Base-by-base conservation (phyloP, 208 protist species). In the Wallacemonas sp. region DNA sequence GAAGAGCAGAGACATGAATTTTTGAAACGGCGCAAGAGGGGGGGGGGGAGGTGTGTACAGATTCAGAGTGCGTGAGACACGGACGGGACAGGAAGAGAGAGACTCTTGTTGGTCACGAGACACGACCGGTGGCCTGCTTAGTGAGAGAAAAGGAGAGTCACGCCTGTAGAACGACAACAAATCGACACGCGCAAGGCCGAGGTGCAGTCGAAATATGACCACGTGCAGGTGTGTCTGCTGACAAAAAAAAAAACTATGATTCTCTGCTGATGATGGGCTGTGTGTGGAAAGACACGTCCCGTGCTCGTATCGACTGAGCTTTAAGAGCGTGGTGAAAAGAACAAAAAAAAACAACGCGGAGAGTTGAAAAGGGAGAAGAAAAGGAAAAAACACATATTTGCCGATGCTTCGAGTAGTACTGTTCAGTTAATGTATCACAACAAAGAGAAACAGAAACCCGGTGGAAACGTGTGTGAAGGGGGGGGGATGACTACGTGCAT, bases 301-400 rank as follows among this genome's bases (percentile, higher is more conserved):
- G n/a, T n/a, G n/a, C n/a, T n/a, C n/a, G n/a, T n/a, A n/a, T n/a
- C n/a, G n/a, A n/a, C n/a, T n/a, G n/a, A 14, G 44, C 47, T 32
- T 24, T 36, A 68, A 33, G 48, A 61, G 16, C 24, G 21, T 60
- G 46, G 47, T 6, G 47, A 55, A 32, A 55, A 32, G 17, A 30
- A 30, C 3, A 32, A 32, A 6, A 26, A 32, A 16, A 26, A 55
- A 30, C 41, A n/a, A 5, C 19, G 47, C 19, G 30, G 26, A 32
- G 24, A 55, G 6, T 4, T 6, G 17, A 26, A 4, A n/a, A 33
- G 23, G 23, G 17, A 23, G 12, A 39, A 49, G 24, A 17, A 38
- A 23, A 39, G 24, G 58, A 16, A 55, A 32, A 55, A 55, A 55
- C 3, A 55, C 44, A 14, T 49, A 9, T 49, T 14, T 49, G 19